Evolutionary conservation across 1,139 yeast species (phyloP).

Genomic region (Nakaseomyces delphensis): DNA sequence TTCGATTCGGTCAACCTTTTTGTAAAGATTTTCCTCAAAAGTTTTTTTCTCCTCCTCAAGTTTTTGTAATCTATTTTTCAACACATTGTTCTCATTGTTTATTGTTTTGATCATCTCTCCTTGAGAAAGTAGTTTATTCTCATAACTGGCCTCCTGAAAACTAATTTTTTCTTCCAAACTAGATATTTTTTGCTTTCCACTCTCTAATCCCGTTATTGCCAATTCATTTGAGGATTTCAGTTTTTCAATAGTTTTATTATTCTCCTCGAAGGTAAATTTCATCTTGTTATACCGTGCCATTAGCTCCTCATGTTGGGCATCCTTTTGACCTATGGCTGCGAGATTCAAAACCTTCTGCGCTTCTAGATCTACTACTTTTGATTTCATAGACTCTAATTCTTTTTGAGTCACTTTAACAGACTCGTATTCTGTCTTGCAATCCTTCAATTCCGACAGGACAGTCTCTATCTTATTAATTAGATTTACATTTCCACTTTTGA

Average conservation of each 20-base stretch:
- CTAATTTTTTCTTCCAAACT: slow-evolving; percentile 4
- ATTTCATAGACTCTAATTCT: slow-evolving; percentile 10
- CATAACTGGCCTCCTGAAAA: slow-evolving; percentile 17
- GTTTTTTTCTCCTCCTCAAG: slow-evolving; percentile 17
- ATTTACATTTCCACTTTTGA: neutral
- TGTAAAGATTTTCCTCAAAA: slow-evolving; percentile 14
- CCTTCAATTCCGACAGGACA: neutral
- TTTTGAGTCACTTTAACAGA: slow-evolving; percentile 10
- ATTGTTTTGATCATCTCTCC: slow-evolving; percentile 19
- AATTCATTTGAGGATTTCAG: slow-evolving; percentile 10
- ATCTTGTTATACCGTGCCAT: slow-evolving; percentile 6
- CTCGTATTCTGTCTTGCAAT: slow-evolving; percentile 8
- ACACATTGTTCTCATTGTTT: slow-evolving; percentile 20
- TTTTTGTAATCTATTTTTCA: slow-evolving; percentile 18
- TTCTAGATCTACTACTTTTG: slow-evolving; percentile 13
- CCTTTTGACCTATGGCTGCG: slow-evolving; percentile 24
- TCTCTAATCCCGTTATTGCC: slow-evolving; percentile 8
- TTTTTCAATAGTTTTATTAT: slow-evolving; percentile 10
- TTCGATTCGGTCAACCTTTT: slow-evolving; percentile 18
- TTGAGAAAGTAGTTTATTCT: slow-evolving; percentile 27
- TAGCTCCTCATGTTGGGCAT: slow-evolving; percentile 26
- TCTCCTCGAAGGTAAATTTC: slow-evolving; percentile 8
- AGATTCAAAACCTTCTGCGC: slow-evolving; percentile 26
- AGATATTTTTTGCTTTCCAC: slow-evolving; percentile 8
- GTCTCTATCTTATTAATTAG: neutral